Base-by-base conservation (phyloP, 1,284 basidiomycete genomes). In the Boletus calvinii region DNA sequence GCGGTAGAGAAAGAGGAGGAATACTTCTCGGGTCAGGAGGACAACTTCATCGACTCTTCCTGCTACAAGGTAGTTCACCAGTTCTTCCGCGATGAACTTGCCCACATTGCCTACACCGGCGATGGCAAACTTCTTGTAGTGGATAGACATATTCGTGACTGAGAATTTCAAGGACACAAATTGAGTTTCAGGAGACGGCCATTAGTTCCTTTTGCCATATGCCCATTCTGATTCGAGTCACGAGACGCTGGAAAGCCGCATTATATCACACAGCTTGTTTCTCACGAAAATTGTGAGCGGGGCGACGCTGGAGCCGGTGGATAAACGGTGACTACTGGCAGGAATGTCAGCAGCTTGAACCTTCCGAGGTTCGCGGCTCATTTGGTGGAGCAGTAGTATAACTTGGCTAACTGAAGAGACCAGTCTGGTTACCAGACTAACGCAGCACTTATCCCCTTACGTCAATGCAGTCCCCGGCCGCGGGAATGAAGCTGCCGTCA, bases 51-150 rank as follows among this genome's bases (percentile, higher is more conserved):
- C 17, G 4, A n/a, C 47, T 35, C 12, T 43, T 32, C 47, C 47
- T 8, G 39, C 38, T 35, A 18, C 22, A 10, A 44, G 31, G 9
- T 26, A 38, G 39, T 26, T 44, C 8, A 48, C 31, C 39, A 48
- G 31, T n/a, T 44, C 47, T 29, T 44, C 39, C 9, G 47, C 47
- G 12, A 48, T 20, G 38, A 48, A 44, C 29, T n/a, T 39, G 18
- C 46, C 46, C 26, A 47, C 46, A 6, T 37, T 47, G 17, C 46
- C 46, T 29, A 47, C 46, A 17, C 46, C 46, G 8, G 46, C 46
- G 46, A 47, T 12, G 10, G 37, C 46, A 17, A 47, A 39, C 26
- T 24, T 47, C 29, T 40, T 40, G 46, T 40, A 39, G 37, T 24
- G 6, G 24, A 12, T n/a, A 22, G 46, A 47, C 46, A 47, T 47